These are phyloP conservation scores for Solanum aculeatissimum DNA, from an alignment of 305 asterid genomes.

Conservation along the genomic window DNA sequence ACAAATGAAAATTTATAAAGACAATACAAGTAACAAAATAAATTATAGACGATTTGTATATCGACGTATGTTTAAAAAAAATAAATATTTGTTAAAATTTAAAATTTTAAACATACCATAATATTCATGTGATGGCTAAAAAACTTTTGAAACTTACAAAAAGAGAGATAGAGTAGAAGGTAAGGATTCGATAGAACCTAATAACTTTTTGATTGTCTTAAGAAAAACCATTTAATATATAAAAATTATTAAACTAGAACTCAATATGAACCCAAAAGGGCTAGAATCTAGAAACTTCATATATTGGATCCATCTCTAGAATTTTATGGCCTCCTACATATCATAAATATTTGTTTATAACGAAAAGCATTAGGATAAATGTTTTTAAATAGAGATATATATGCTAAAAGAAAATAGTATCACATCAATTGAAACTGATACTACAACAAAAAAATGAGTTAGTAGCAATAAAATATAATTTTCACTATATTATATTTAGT, in stretches of 20 bases:
- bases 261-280: not conserved
- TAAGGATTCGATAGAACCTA: not conserved
- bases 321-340: not conserved
- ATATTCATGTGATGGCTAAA: not conserved
- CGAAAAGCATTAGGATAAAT: not conserved
- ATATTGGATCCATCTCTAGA: not conserved
- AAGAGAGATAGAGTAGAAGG: not conserved
- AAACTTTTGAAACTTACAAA: not conserved
- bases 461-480: too few relatives aligned
- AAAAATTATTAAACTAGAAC: not conserved
- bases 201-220: not conserved
- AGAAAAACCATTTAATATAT: not conserved
- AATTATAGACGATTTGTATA: too few relatives aligned
- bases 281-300: not conserved
- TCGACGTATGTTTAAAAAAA: too few relatives aligned
- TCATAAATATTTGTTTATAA: not conserved
- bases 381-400: not conserved
- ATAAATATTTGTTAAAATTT: not conserved
- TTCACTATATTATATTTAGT: too few relatives aligned
- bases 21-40: too few relatives aligned
- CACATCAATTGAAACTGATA: not conserved
- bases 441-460: too few relatives aligned
- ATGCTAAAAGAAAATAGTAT: not conserved
- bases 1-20: too few relatives aligned
- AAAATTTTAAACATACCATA: not conserved